These are phyloP conservation scores for Monosporozyma unispora DNA, from an alignment of 805 yeast species.

Conservation along the genomic window DNA sequence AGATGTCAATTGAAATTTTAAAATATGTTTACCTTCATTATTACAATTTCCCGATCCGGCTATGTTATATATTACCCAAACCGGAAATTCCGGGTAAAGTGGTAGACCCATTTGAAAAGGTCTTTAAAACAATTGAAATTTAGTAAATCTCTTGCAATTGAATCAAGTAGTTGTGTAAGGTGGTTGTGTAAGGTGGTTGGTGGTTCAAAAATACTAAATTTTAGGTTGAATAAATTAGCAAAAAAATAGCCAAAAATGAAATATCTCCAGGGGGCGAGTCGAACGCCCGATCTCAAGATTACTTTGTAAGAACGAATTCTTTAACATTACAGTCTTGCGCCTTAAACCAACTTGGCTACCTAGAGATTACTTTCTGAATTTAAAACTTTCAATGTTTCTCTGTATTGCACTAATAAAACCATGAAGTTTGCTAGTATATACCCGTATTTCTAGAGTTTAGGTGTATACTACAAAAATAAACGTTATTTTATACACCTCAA, in stretches of 20 bases:
- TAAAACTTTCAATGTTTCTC: not conserved
- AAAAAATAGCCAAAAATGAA: too few relatives aligned
- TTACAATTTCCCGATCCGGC: not conserved
- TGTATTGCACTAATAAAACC: not conserved
- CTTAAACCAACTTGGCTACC: slow-evolving; percentile 2
- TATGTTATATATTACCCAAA: slow-evolving; percentile 1
- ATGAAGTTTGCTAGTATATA: not conserved
- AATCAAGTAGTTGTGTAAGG: too few relatives aligned
- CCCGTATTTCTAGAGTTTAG: too few relatives aligned
- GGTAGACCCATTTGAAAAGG: not conserved
- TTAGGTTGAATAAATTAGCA: too few relatives aligned
- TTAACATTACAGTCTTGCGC: slow-evolving; percentile 2
- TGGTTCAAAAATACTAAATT: too few relatives aligned
- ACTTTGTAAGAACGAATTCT: not conserved
- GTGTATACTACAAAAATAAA: too few relatives aligned
- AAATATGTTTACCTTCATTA: not conserved
- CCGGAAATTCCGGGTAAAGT: not conserved
- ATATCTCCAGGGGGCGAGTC: slow-evolving; percentile 2
- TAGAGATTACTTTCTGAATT: not conserved
- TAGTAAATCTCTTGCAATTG: too few relatives aligned
- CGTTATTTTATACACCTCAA: too few relatives aligned
- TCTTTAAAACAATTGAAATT: not conserved
- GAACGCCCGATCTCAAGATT: slow-evolving; percentile 3
- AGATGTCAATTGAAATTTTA: not conserved
- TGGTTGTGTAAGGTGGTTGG: not conserved